Evolutionary conservation across 2,329 filamentous ascomycete species (phyloP), one percentile per base, ranked within the genome.

Genomic region (Botrytis fragariae): DNA sequence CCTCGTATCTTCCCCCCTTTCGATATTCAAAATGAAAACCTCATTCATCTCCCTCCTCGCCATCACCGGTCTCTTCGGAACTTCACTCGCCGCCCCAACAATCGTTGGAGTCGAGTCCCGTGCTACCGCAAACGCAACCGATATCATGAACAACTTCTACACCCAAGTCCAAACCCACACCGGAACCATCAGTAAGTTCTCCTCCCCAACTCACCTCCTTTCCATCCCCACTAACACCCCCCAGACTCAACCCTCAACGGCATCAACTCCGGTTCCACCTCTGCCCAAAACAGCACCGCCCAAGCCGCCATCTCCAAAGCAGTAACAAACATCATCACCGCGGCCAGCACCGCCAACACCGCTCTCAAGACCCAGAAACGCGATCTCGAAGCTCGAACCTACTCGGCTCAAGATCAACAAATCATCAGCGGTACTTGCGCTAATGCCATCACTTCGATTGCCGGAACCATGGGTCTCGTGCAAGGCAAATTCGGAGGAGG

Each of bases 171-270:
- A 62, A 62, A 62, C 60, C 12, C 25, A 62, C 37, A 62, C 60
- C 37, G 25, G 60, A 62, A 62, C 25, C 60, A 42, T 62, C 37
- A 62, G 37, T 62, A 42, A n/a, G 25, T 12, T 42, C 25, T 10
- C 0, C 8, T 39, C 60, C 29, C 14, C 7, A 25, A n/a, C 3
- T 2, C 14, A 18, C n/a, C 1, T 6, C 22, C 16, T 25, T 9
- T 42, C 0, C 25, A 18, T 9, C 3, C 25, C 3, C 20, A 20
- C 12, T 62, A 62, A 62, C 22, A 62, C 9, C 18, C 25, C 25
- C 7, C 37, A 62, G 22, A 62, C 22, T 62, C 60, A 25, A 62
- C 35, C 22, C 60, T 62, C 37, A 39, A 18, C 37, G 8, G 3
- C 14, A 62, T 62, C 14, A 62, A 10, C 60, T 37, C 60, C 25